Conservation (phyloP, 2,329 filamentous ascomycete genomes). For the Trichoderma oligosporum region DNA sequence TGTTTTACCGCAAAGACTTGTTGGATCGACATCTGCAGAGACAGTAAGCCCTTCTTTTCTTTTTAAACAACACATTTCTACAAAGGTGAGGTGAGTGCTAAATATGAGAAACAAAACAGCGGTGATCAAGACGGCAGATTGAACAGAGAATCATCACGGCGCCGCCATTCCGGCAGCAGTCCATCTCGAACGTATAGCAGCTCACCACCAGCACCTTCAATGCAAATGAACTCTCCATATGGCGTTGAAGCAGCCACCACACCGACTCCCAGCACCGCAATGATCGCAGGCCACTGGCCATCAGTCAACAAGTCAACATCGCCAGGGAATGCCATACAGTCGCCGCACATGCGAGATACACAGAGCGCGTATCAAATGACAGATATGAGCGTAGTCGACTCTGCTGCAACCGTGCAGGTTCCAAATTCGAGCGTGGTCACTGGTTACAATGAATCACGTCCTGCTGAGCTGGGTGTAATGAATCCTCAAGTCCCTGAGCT, state of each 20-base stretch:
- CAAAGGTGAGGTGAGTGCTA: neutral
- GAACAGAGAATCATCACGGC: conserved; percentile 15
- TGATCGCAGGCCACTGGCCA: conserved; percentile 27
- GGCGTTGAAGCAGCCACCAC: conserved; percentile 7
- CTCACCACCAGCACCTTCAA: conserved; percentile 20
- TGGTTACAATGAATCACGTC: conserved; percentile 26
- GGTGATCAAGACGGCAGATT: conserved; percentile 27
- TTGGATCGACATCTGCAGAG: conserved; percentile 52
- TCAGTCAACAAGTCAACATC: conserved; percentile 19
- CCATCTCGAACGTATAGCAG: conserved; percentile 20
- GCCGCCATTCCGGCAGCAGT: conserved; percentile 22
- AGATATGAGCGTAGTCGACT: conserved; percentile 23
- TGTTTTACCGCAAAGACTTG: conserved; percentile 57
- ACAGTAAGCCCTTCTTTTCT: conserved; percentile 31
- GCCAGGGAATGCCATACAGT: conserved; percentile 19
- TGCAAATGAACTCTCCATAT: conserved; percentile 24
- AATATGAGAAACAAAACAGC: neutral
- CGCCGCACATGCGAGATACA: conserved; percentile 21
- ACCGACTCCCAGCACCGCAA: conserved; percentile 18
- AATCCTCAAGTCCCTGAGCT: conserved; percentile 20
- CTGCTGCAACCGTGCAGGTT: conserved; percentile 21
- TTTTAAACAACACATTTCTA: neutral
- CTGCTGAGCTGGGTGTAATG: conserved; percentile 25
- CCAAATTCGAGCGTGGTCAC: conserved; percentile 21
- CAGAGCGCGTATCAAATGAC: conserved; percentile 25